These are phyloP conservation scores for Sphagnum tenellum DNA, from an alignment of 225 moss, liverwort and hornwort genomes.

Conservation along the genomic window DNA sequence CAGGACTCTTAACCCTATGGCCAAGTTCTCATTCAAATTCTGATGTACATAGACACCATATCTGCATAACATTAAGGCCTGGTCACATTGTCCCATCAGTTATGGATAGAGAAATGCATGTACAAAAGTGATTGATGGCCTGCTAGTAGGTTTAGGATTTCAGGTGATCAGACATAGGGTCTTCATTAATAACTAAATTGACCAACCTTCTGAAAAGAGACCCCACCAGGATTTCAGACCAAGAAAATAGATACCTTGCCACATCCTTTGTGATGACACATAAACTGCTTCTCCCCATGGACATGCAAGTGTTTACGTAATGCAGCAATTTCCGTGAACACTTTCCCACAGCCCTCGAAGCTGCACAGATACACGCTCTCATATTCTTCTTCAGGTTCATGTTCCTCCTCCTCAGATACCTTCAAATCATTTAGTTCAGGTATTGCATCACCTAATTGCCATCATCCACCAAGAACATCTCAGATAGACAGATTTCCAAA, in stretches of 20 bases:
- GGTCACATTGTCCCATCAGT: too few species aligned
- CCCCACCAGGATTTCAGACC: too few species aligned
- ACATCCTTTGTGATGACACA: conserved; percentile 96
- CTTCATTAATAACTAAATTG: too few species aligned
- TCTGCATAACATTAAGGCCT: too few species aligned
- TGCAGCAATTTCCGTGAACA: conserved; percentile 64
- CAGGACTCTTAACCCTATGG: too few species aligned
- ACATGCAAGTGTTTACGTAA: conserved; percentile 92
- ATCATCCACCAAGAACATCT: neutral
- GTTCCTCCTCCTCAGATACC: conserved; percentile 41
- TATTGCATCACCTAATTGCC: conserved; percentile 2
- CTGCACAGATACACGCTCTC: conserved; percentile 89
- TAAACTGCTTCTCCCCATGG: conserved; percentile 95
- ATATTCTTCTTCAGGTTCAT: conserved; percentile 66
- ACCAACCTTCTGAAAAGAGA: too few species aligned
- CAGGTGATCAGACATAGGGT: too few species aligned
- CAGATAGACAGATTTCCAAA: neutral
- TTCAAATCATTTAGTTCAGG: conserved; percentile 35
- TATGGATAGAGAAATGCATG: too few species aligned
- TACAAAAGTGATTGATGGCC: too few species aligned
- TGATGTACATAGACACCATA: too few species aligned
- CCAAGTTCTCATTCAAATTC: too few species aligned
- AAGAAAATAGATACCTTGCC: conserved; percentile 54
- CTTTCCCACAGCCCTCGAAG: conserved; percentile 87
- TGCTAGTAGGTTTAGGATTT: too few species aligned